Evolutionary conservation across 2,329 filamentous ascomycete species (phyloP), one percentile per base, ranked within the genome.

Genomic region (Podosphaera fusca): DNA sequence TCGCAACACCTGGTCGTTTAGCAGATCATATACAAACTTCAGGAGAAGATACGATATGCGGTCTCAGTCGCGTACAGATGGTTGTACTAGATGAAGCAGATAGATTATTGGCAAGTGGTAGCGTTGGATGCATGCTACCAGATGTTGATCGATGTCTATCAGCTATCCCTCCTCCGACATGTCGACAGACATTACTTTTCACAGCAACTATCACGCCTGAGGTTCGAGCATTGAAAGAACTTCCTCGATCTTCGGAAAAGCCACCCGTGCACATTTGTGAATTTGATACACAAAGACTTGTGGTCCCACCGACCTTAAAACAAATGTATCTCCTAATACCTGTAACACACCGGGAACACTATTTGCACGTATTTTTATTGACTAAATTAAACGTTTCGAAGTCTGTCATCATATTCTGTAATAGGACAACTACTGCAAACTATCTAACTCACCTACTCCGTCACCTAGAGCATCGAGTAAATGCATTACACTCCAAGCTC

Each of bases 61-160:
- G 88, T 0, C 73, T 98, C 51, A 77, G 81, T 21, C 79, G 89
- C 55, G 84, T 87, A 33, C 81, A 80, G 58, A 89, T 86, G 68
- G 85, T 96, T 2, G 88, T 98, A 6, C 82, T 98, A 47, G 92
- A 98, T 67, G 92, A 98, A 74, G 92, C 92, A 3, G 92, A 98
- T 71, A 80, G 92, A 50, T 75, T 98, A 42, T 78, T 98, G 50
- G 78, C 84, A 45, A 77, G 81, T 38, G 79, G 80, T 55, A 80
- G 78, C 0, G 76, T 78, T 21, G 90, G 89, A 33, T 89, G 83
- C 70, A 95, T 95, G 89, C 75, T 95, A n/a, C 84, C 87, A 3
- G 92, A 95, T 65, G 81, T 98, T 1, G 87, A 94, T 67, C 86
- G 87, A 60, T 95, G 89, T 66, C 75, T 98, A 3, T 82, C 80